Percentiles rank a stretch among this genome's conserved stretches.
These are phyloP conservation scores for Raffaelea arxii DNA, from an alignment of 2,329 filamentous ascomycete species.

Conservation along the genomic window DNA sequence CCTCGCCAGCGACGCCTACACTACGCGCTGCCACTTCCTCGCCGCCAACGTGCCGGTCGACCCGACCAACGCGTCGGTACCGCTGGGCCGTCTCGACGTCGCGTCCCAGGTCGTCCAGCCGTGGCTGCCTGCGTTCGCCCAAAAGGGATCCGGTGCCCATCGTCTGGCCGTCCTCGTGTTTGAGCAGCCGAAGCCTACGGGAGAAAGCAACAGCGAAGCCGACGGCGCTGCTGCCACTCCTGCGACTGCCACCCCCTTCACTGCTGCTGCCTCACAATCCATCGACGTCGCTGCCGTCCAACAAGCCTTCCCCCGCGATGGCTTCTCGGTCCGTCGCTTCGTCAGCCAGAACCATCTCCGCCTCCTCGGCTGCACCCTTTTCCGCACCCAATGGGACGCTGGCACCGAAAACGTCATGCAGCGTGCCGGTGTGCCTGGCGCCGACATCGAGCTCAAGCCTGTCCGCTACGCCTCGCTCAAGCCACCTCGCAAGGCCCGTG, in stretches of 20 bases:
- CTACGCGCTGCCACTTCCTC: slow-evolving; percentile 77
- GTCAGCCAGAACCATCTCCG: slow-evolving; percentile 57
- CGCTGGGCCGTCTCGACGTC: slow-evolving; percentile 50
- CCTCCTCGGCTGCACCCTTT: slow-evolving; percentile 76
- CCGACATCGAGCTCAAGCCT: slow-evolving; percentile 75
- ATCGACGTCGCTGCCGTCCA: not conserved
- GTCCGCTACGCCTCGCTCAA: slow-evolving; percentile 64
- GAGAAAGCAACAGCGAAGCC: not conserved
- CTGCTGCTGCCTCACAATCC: too few species aligned
- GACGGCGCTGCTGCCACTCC: slow-evolving; percentile 5
- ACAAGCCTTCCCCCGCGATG: slow-evolving; percentile 36
- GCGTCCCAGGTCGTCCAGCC: slow-evolving; percentile 61
- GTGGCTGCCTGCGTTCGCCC: slow-evolving; percentile 78
- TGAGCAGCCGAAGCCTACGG: slow-evolving; percentile 45
- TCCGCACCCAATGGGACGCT: slow-evolving; percentile 85
- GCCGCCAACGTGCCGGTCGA: slow-evolving; percentile 53
- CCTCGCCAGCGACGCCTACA: slow-evolving; percentile 63
- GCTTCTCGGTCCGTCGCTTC: slow-evolving; percentile 68
- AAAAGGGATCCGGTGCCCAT: slow-evolving; percentile 88
- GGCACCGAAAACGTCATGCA: slow-evolving; percentile 81
- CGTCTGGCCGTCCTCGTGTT: slow-evolving; percentile 76
- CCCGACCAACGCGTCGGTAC: slow-evolving; percentile 47
- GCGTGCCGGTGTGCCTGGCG: slow-evolving; percentile 62
- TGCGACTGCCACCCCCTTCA: too few species aligned
- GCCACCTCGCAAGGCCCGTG: slow-evolving; percentile 48